Conservation (phyloP, 345 rosid genomes). For the Eucalyptus victrix region DNA sequence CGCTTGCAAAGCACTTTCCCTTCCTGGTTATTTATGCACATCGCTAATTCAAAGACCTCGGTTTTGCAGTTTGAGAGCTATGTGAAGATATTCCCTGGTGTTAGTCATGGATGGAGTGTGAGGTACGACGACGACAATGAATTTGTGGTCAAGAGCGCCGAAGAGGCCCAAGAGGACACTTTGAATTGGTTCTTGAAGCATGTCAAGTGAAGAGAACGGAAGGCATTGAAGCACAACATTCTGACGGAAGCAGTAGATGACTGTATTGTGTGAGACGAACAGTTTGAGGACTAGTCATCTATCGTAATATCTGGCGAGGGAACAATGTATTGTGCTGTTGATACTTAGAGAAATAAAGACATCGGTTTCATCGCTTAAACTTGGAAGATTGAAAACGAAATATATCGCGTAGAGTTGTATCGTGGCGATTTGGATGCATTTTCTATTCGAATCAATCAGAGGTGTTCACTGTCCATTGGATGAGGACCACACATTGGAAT, state of each 20-base stretch:
- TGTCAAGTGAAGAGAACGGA: constrained; percentile 8
- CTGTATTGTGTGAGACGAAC: not conserved
- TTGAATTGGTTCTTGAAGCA: constrained; percentile 45
- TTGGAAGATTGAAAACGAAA: not conserved
- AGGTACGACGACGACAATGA: constrained; percentile 30
- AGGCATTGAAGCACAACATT: not conserved
- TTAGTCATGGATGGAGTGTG: constrained; percentile 57
- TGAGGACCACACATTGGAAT: not conserved
- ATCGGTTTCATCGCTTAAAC: not conserved
- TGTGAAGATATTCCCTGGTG: constrained; percentile 50
- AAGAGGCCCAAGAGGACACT: constrained; percentile 59
- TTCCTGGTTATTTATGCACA: not conserved
- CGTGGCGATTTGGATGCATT: not conserved
- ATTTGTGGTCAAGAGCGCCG: constrained; percentile 32
- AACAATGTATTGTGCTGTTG: not conserved
- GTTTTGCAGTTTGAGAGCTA: not conserved
- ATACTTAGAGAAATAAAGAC: not conserved
- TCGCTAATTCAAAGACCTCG: not conserved
- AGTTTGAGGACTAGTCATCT: not conserved
- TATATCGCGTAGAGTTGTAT: not conserved
- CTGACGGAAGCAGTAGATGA: not conserved
- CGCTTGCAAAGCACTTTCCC: not conserved
- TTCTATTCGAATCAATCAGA: not conserved
- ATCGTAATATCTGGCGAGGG: not conserved
- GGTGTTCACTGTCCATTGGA: not conserved